Conservation (phyloP, 441 rosid genomes). For the Oxalis stricta region DNA sequence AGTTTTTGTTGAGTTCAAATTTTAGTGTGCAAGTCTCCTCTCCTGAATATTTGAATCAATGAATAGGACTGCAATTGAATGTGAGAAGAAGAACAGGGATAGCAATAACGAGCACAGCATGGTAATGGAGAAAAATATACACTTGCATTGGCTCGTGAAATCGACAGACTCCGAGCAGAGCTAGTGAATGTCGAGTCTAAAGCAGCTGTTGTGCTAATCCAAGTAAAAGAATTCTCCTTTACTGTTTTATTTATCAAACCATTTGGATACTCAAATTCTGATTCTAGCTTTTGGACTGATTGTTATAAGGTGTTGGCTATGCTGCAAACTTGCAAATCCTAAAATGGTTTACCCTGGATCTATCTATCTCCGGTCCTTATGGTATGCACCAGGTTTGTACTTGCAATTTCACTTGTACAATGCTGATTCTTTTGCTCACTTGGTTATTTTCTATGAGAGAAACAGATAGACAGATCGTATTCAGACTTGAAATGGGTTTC, state of each 20-base stretch:
- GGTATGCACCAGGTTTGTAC: slow-evolving; percentile 33
- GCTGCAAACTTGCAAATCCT: slow-evolving; percentile 28
- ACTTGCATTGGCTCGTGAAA: slow-evolving; percentile 28
- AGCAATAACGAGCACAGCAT: slow-evolving; percentile 52
- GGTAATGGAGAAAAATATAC: slow-evolving; percentile 52
- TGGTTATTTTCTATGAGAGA: not conserved
- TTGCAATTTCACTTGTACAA: no score
- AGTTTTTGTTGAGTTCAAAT: no score
- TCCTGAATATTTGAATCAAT: not conserved
- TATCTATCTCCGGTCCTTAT: slow-evolving; percentile 19
- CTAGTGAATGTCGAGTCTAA: slow-evolving; percentile 34
- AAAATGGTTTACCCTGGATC: slow-evolving; percentile 23
- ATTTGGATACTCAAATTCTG: not conserved
- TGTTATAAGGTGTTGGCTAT: slow-evolving; percentile 25
- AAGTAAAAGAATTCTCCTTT: slow-evolving; percentile 17
- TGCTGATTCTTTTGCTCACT: not conserved
- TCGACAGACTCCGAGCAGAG: slow-evolving; percentile 36
- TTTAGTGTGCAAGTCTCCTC: no score
- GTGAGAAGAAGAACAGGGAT: slow-evolving; percentile 55
- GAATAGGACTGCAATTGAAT: slow-evolving; percentile 56
- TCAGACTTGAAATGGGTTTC: no score
- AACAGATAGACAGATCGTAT: no score
- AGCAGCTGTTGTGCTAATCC: slow-evolving; percentile 26
- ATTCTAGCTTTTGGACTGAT: slow-evolving; percentile 1
- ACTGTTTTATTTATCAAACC: not conserved